phyloP scores from a whole-genome alignment of 192 early-diverging fungal genomes.

The Rhizophagus prolifer region DNA sequence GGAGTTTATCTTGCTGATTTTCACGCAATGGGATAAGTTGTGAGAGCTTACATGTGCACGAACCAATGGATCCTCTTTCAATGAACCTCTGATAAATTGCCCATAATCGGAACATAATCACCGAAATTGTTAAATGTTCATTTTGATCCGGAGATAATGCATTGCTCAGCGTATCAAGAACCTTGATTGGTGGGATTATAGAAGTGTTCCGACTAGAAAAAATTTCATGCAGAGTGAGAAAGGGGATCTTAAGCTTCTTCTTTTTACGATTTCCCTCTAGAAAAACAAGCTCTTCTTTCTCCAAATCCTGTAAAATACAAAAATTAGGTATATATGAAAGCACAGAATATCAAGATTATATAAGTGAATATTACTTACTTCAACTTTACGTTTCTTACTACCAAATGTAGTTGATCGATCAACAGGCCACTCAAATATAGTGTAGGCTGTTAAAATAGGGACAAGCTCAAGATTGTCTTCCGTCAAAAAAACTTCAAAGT shows the following conservation, averaged over 20 bases:
- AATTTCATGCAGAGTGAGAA: no score
- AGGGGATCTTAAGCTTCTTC: background rate
- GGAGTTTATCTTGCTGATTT: no score
- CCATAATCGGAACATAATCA: background rate
- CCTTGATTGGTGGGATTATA: no score
- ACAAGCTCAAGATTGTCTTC: background rate
- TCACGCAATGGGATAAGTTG: background rate
- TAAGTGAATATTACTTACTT: background rate
- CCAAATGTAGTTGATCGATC: background rate
- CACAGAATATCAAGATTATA: constrained; percentile 12
- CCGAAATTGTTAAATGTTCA: background rate
- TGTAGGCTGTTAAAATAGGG: background rate
- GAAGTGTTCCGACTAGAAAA: no score
- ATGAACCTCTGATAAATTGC: background rate
- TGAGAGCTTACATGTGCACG: background rate
- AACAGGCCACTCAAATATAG: background rate
- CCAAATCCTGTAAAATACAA: constrained; percentile 2
- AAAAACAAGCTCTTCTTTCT: constrained; percentile 12
- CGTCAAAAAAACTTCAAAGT: background rate
- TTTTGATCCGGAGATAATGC: background rate
- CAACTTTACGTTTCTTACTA: constrained; percentile 19
- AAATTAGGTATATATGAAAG: constrained; percentile 12
- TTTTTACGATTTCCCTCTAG: background rate
- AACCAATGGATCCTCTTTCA: background rate
- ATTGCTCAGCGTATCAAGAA: background rate